These are phyloP conservation scores for Phialophora macrospora DNA, from an alignment of 2,329 filamentous ascomycete species.

Conservation along the genomic window DNA sequence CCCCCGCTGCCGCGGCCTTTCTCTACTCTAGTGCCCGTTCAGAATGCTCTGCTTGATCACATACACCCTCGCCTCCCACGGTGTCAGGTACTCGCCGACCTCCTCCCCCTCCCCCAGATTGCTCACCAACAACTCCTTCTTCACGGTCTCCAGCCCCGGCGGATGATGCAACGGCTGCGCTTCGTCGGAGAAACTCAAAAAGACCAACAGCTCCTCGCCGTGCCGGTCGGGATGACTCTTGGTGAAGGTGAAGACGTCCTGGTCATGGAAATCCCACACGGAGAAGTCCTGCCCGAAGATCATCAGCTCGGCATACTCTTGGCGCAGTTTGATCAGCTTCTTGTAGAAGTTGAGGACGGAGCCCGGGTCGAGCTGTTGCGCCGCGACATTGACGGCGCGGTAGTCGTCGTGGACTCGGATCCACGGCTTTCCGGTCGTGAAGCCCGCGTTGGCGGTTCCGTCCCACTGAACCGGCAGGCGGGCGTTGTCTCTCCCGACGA, in stretches of 20 bases:
- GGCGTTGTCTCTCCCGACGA: constrained; percentile 67
- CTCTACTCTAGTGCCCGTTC: constrained; percentile 26
- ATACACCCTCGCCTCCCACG: constrained; percentile 39
- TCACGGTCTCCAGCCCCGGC: constrained; percentile 21
- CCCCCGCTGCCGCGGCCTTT: not conserved
- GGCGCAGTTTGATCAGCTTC: constrained; percentile 63
- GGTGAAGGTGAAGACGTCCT: constrained; percentile 62
- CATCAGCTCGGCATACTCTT: constrained; percentile 65
- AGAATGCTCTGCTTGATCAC: constrained; percentile 25
- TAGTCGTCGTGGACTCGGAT: constrained; percentile 72
- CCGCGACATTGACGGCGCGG: constrained; percentile 64
- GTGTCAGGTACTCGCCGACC: constrained; percentile 33
- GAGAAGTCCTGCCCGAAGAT: constrained; percentile 68
- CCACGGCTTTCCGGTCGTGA: constrained; percentile 68
- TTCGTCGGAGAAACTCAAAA: constrained; percentile 38
- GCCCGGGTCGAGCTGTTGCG: constrained; percentile 45
- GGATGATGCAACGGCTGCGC: constrained; percentile 36
- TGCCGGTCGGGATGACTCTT: constrained; percentile 44
- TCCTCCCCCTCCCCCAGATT: constrained; percentile 28
- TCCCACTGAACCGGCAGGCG: constrained; percentile 76
- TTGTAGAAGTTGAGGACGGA: constrained; percentile 68
- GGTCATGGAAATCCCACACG: constrained; percentile 58
- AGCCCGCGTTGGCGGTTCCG: constrained; percentile 63
- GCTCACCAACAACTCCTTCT: constrained; percentile 33
- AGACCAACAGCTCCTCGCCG: constrained; percentile 32